Base-by-base conservation (phyloP, 2,329 filamentous ascomycete species). In the Plectosphaerella cucumerina region DNA sequence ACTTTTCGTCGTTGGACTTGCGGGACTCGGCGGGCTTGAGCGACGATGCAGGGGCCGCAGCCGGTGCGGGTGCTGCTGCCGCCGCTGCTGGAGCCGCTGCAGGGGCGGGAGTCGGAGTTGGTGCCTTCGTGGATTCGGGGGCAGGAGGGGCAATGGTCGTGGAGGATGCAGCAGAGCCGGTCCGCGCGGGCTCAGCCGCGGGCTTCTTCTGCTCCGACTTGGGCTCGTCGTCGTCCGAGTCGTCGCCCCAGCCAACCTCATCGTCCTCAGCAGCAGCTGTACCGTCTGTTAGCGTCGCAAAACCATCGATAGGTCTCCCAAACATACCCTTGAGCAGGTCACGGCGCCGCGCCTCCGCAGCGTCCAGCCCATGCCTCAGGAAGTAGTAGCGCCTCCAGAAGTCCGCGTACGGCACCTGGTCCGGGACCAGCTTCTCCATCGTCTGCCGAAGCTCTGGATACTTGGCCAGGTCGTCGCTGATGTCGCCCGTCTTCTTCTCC, bases 351-450 rank as follows among this genome's bases (percentile, higher is more conserved):
- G 87, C 85, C 72, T 99, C 94, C 52, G 96, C 92, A 22, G 89
- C 92, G 73, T 97, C 93, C 56, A 99, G 88, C 15, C 94, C 90
- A 63, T 95, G 87, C 62, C 93, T 81, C 56, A 97, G 73, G 74
- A 96, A 99, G 68, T 97, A 97, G 70, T 99, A 99, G 50, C 94
- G 81, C 65, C 82, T 87, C 93, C 94, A 99, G 67, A 99, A 99
- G 48, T 87, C 82, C 48, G 76, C 80, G 63, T 99, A 99, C 33
- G 92, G 81, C n/a, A 97, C 89, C 59, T 84, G 82, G 68, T 92
- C 91, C 1, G 94, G 94, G n/a, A 99, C 94, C 50, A 96, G 74
- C 72, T 87, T 91, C 78, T 97, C 94, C 93, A 99, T 97, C 0
- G 91, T 91, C 22, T 79, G 71, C 59, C 92, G 79, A 60, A 99